phyloP scores from a whole-genome alignment of 2,329 filamentous ascomycete genomes.

The Penicillium sp. region DNA sequence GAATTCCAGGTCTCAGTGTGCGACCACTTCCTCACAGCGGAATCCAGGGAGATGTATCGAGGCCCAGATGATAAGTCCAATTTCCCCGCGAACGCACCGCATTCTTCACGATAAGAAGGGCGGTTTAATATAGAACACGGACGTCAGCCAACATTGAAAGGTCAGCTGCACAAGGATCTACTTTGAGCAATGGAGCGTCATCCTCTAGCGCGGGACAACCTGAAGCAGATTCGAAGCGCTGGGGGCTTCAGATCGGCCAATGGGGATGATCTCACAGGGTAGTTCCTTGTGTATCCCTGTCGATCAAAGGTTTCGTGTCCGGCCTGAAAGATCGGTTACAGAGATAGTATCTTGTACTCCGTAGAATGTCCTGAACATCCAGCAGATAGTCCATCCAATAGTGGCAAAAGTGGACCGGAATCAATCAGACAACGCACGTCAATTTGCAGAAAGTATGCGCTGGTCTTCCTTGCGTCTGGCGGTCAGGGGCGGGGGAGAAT shows the following conservation, averaged over 20 bases:
- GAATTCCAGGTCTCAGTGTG: slow-evolving; percentile 23
- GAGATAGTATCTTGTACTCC: neutral
- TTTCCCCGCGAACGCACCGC: slow-evolving; percentile 20
- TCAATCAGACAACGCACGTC: slow-evolving; percentile 20
- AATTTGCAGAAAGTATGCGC: slow-evolving; percentile 10
- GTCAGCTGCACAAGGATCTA: slow-evolving; percentile 12
- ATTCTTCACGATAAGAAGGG: slow-evolving; percentile 5
- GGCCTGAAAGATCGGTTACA: too few relatives aligned
- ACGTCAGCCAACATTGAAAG: slow-evolving; percentile 14
- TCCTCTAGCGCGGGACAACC: slow-evolving; percentile 8
- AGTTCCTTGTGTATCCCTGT: slow-evolving; percentile 18
- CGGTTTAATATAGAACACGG: neutral
- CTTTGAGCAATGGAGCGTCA: neutral
- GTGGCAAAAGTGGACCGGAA: slow-evolving; percentile 10
- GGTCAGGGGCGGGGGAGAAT: slow-evolving; percentile 19
- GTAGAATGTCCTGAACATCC: slow-evolving; percentile 4
- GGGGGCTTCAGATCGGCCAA: slow-evolving; percentile 30
- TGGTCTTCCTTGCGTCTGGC: slow-evolving; percentile 29
- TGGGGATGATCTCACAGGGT: slow-evolving; percentile 17
- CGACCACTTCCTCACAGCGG: slow-evolving; percentile 8
- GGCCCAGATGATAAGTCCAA: slow-evolving; percentile 22
- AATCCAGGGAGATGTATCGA: slow-evolving; percentile 21
- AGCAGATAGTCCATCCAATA: slow-evolving; percentile 10
- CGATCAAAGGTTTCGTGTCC: slow-evolving; percentile 3
- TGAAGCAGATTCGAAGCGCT: slow-evolving; percentile 30